Base-by-base conservation (phyloP, 768 basidiomycete species). In the Auricularia sp. region DNA sequence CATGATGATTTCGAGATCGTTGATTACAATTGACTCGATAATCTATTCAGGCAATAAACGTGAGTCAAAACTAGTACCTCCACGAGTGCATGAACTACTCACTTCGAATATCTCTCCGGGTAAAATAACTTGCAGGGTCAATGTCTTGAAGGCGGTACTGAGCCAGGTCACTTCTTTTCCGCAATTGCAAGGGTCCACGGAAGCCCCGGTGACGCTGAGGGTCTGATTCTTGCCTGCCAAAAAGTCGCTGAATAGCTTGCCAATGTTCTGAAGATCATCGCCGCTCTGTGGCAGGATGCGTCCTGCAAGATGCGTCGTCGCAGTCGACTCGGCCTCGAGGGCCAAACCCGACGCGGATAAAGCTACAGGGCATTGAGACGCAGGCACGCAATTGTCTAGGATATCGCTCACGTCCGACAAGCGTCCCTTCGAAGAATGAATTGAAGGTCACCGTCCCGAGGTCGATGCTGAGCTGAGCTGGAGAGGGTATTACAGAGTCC, bases 401-500 rank as follows among this genome's bases (percentile, higher is more conserved):
- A 29, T 29, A 29, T 29, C 29, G 73, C 86, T 77, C 73, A 86
- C 87, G 87, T 61, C 88, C 88, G 67, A 89, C 75, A 39, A 78
- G 70, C 10, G 76, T 77, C 61, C 79, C 77, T 62, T 83, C 74
- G 72, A 86, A 89, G 74, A 79, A 85, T 10, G 83, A 76, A 64
- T 83, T 77, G 78, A 90, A 90, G 3, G 77, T 79, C 36, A 85
- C 84, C 2, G 79, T 82, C 10, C 88, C 87, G 51, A 89, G 76
- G 66, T 86, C 80, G 64, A 90, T 86, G 36, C 87, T 87, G 36
- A 90, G 75, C 70, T 89, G 85, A 84, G 73, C 79, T 65, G 81
- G 76, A 14, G 87, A 89, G 11, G 86, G 86, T 66, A 89, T 88
- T 23, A 74, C 64, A 0, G 86, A 81, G 71, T 87, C 85, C 3